Evolutionary conservation across 306 rosid species (phyloP), one percentile per base, ranked within the genome.

Genomic region (Astragalus glycyphyllos): DNA sequence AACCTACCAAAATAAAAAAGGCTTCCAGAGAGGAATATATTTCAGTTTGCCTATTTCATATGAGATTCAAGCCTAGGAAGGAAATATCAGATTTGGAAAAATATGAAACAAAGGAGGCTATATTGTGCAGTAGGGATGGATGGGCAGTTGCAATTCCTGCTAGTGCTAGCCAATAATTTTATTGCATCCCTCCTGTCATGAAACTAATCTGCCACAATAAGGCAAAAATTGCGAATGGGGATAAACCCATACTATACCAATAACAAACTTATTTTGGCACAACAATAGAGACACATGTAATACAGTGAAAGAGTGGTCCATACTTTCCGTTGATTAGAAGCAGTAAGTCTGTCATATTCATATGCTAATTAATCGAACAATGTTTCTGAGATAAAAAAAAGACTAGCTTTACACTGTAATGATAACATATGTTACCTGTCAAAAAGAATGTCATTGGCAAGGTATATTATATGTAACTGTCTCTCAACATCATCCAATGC

Each of bases 361-460:
- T 32, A 38, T 55, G 69, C 17, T 35, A 63, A 38, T 20, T 7
- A 47, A 64, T 11, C 41, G 11, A 62, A 67, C 46, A 13, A 46
- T 5, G 29, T 34, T 56, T 48, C 9, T 53, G 11, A 67, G 17
- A 61, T 20, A 10, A 29, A 8, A 44, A 73, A 68, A 61, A 41
- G 13, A 23, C 11, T 37, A 48, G 48, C 10, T 29, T 11, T 41
- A 49, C 16, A 17, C 34, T 68, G n/a, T 26, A 41, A 64, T 64
- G 58, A 44, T 15, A 50, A 46, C 8, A 26, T 5, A 59, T 11
- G 50, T 8, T 80, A 90, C 97, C 97, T 86, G 85, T 91, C 97
- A 65, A 94, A 94, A 78, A 94, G 91, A 78, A 91, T 91, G 84
- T 94, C 97, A 80, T 91, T 94, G 68, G 91, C 92, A 34, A 94